Evolutionary conservation across 345 rosid genomes (phyloP).

Genomic region (Hibiscus tridactylites): DNA sequence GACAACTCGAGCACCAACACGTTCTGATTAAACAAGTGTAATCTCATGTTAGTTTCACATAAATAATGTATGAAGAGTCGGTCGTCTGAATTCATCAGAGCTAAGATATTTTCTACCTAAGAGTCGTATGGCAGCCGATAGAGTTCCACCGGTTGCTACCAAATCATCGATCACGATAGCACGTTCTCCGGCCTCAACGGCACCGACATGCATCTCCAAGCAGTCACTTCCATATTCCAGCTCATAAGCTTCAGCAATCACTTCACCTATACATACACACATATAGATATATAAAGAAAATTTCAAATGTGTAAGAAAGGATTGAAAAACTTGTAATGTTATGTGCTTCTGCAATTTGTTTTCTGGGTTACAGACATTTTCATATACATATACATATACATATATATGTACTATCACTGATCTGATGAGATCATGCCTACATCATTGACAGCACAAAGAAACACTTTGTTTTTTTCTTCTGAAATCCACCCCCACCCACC

Average conservation of each 20-base stretch:
- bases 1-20: conserved; percentile 69
- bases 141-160: conserved; percentile 91
- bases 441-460: not conserved
- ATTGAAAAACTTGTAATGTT: not conserved
- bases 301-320: too few species aligned
- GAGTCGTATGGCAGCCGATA: conserved; percentile 77
- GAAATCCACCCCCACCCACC: not conserved
- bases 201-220: conserved; percentile 83
- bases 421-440: not conserved
- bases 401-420: not conserved
- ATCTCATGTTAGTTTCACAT: not conserved
- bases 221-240: conserved; percentile 89
- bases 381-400: not conserved
- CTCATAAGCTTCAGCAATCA: conserved; percentile 62
- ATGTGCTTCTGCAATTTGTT: conserved; percentile 3
- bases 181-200: conserved; percentile 59
- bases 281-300: too few species aligned
- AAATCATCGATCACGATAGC: conserved; percentile 74
- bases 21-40: conserved; percentile 36
- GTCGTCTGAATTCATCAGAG: not conserved
- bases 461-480: not conserved
- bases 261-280: conserved; percentile 39
- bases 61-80: not conserved
- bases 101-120: conserved; percentile 39
- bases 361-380: conserved; percentile 1